A percentile compares a stretch with the other conserved stretches of the same genome.
Evolutionary conservation across 371 early-diverging fungal genomes (phyloP).

Genomic region (Mortierella sp.): DNA sequence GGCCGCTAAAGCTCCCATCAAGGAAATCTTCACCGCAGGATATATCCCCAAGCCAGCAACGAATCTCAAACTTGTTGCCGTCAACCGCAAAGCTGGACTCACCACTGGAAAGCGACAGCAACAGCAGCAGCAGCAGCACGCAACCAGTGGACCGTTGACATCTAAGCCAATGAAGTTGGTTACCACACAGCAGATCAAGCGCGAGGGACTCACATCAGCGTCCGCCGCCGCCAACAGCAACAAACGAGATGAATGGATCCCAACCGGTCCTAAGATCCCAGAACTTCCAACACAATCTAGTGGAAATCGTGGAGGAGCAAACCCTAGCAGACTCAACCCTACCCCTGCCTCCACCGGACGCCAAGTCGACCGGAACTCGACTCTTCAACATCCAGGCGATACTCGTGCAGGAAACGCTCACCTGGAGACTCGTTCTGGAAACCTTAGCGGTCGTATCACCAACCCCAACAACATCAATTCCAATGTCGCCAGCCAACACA

Average conservation of each 20-base stretch:
- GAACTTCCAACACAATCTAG: conserved; percentile 7
- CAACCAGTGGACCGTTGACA: conserved; percentile 19
- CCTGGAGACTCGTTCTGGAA: neutral
- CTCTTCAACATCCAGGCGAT: neutral
- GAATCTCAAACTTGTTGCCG: conserved; percentile 39
- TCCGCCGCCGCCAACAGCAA: conserved; percentile 5
- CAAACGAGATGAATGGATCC: conserved; percentile 9
- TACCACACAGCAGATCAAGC: conserved; percentile 32
- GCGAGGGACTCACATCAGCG: conserved; percentile 15
- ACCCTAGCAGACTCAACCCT: conserved; percentile 14
- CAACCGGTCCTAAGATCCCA: conserved; percentile 7
- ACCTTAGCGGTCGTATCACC: neutral
- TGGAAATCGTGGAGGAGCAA: conserved; percentile 32
- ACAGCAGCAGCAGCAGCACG: neutral
- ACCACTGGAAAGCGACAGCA: conserved; percentile 11
- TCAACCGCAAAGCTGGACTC: conserved; percentile 33
- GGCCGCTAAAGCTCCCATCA: conserved; percentile 44
- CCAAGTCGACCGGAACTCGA: conserved; percentile 8
- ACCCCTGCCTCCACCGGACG: neutral
- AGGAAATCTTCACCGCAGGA: conserved; percentile 53
- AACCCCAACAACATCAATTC: neutral
- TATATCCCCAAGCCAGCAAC: conserved; percentile 47
- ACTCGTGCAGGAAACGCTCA: neutral
- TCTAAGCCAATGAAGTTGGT: conserved; percentile 36
- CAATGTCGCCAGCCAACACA: too few relatives aligned